A percentile compares a stretch with the other conserved stretches of the same genome.
phyloP scores from a whole-genome alignment of 805 yeast genomes.

The Lipomyces chichibuensis region DNA sequence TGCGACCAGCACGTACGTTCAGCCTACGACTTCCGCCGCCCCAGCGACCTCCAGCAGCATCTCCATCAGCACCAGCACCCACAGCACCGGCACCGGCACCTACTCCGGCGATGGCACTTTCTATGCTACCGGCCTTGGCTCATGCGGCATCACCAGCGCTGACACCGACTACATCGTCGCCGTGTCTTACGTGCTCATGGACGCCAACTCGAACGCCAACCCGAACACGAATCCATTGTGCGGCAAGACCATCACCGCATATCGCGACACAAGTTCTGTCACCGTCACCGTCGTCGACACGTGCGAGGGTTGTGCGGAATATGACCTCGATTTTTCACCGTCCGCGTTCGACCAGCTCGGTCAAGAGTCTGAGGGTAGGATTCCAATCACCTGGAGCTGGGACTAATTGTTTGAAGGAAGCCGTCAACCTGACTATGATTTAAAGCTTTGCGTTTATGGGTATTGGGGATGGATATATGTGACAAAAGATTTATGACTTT shows the following conservation, averaged over 20 bases:
- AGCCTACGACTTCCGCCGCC: conserved; percentile 19
- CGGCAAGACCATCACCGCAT: conserved; percentile 55
- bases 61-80: conserved; percentile 25
- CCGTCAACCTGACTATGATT: not conserved
- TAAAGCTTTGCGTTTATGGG: not conserved
- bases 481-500: not conserved
- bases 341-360: conserved; percentile 59
- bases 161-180: conserved; percentile 60
- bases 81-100: conserved; percentile 36
- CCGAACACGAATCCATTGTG: conserved; percentile 51
- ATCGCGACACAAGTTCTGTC: conserved; percentile 55
- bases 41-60: conserved; percentile 6
- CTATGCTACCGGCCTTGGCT: conserved; percentile 51
- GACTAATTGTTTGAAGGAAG: not conserved
- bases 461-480: not conserved
- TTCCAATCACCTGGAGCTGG: conserved; percentile 58
- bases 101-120: conserved; percentile 46
- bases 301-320: conserved; percentile 57
- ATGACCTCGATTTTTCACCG: conserved; percentile 64
- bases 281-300: conserved; percentile 60
- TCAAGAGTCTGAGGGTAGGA: conserved; percentile 56
- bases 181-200: conserved; percentile 52
- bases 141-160: conserved; percentile 56
- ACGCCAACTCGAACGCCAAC: conserved; percentile 47
- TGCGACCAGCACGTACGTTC: conserved; percentile 11